These are phyloP conservation scores for Paecilomyces fulvus DNA, from an alignment of 2,329 filamentous ascomycete species.

Conservation along the genomic window DNA sequence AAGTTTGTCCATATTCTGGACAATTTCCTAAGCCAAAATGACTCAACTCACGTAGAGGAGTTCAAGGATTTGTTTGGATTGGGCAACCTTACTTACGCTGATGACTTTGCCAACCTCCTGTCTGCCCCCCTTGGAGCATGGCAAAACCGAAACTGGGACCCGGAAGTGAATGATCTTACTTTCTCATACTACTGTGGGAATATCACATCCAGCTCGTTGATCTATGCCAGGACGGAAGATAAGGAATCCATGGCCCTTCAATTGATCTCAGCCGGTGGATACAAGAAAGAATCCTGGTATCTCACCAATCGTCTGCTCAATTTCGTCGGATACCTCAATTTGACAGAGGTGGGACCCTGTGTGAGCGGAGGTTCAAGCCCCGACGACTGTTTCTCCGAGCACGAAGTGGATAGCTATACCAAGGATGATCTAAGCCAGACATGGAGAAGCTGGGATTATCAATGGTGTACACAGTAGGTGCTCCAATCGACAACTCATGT, in stretches of 20 bases:
- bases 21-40: conserved; percentile 45
- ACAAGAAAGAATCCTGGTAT: conserved; percentile 29
- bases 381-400: conserved; percentile 44
- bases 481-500: not conserved
- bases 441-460: conserved; percentile 51
- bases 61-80: conserved; percentile 38
- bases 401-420: conserved; percentile 41
- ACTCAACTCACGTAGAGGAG: conserved; percentile 32
- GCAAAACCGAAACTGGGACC: conserved; percentile 55
- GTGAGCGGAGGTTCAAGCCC: conserved; percentile 28
- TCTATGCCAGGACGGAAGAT: conserved; percentile 35
- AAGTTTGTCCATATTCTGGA: conserved; percentile 53
- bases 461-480: conserved; percentile 42
- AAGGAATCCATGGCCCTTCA: conserved; percentile 33
- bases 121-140: conserved; percentile 38
- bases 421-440: conserved; percentile 34
- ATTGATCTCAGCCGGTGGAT: conserved; percentile 43
- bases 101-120: conserved; percentile 47
- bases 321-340: conserved; percentile 47
- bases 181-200: conserved; percentile 51
- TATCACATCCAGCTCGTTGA: conserved; percentile 39
- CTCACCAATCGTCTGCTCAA: conserved; percentile 49
- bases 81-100: conserved; percentile 31
- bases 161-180: conserved; percentile 38
- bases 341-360: conserved; percentile 35